Conservation (phyloP, 495 filamentous ascomycete species). For the Aspergillus panamensis region DNA sequence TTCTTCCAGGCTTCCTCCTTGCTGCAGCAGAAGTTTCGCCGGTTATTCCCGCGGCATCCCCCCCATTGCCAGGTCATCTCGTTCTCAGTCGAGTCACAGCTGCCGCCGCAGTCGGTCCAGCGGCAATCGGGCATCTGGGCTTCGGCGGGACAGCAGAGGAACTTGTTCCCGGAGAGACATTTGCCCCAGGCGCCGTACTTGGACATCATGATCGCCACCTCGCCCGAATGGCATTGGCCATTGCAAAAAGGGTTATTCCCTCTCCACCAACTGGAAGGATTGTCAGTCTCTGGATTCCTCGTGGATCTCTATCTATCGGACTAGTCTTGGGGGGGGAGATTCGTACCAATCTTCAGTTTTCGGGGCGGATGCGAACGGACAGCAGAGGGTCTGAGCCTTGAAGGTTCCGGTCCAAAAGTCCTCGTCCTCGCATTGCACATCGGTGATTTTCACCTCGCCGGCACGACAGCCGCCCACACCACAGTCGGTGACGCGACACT, state of each 20-base stretch:
- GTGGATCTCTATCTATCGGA: too few species aligned
- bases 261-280: not conserved
- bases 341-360: not conserved
- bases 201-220: not conserved
- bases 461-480: not conserved
- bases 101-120: not conserved
- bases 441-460: not conserved
- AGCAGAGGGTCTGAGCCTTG: conserved; percentile 2
- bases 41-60: not conserved
- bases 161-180: not conserved
- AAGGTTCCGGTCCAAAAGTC: not conserved
- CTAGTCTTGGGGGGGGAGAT: not conserved
- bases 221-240: conserved; percentile 1
- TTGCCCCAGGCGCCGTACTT: not conserved
- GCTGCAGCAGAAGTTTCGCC: not conserved
- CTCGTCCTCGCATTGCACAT: not conserved
- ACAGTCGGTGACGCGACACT: not conserved
- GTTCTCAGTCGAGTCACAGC: not conserved
- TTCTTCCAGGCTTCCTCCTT: not conserved
- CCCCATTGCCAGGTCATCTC: conserved; percentile 4
- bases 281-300: not conserved
- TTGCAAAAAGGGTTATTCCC: not conserved
- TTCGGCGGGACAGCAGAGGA: not conserved
- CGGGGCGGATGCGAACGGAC: conserved; percentile 2
- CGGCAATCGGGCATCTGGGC: conserved; percentile 3